phyloP scores from a whole-genome alignment of 805 yeast species.

The Nakazawaea wickerhamii region DNA sequence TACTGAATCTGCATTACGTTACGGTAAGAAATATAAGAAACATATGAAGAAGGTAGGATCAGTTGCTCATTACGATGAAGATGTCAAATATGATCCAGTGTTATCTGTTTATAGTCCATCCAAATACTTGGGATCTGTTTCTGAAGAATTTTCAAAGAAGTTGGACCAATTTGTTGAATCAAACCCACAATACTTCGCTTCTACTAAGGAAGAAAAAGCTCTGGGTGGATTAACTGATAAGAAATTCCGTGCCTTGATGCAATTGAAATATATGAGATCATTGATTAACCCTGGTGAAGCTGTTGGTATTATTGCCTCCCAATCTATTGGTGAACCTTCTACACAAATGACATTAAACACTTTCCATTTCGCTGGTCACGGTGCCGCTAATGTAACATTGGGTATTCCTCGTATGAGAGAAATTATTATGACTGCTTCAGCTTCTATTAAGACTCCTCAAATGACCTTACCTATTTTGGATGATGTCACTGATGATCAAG shows the following conservation, averaged over 20 bases:
- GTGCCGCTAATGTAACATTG: conserved; percentile 98
- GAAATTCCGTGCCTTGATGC: conserved; percentile 95
- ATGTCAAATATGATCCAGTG: conserved; percentile 78
- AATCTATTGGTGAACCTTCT: conserved; percentile 98
- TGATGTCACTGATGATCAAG: conserved; percentile 79
- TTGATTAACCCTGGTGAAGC: conserved; percentile 95
- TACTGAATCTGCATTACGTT: conserved; percentile 73
- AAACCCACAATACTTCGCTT: conserved; percentile 51
- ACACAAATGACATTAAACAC: conserved; percentile 97
- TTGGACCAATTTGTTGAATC: conserved; percentile 63
- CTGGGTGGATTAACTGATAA: conserved; percentile 56
- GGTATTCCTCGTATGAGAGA: conserved; percentile 99
- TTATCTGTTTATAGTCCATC: conserved; percentile 83
- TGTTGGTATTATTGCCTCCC: conserved; percentile 97
- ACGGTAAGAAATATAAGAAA: conserved; percentile 80
- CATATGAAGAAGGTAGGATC: conserved; percentile 56
- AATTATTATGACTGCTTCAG: conserved; percentile 98
- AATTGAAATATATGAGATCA: conserved; percentile 95
- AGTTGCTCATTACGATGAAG: conserved; percentile 59
- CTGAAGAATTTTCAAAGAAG: conserved; percentile 80
- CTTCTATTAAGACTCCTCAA: conserved; percentile 96
- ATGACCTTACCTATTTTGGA: conserved; percentile 85
- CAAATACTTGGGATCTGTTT: conserved; percentile 86
- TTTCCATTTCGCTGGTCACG: conserved; percentile 99
- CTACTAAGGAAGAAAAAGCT: conserved; percentile 40